Percentiles rank a stretch among this genome's conserved stretches.
These are phyloP conservation scores for Candida nemodendra DNA, from an alignment of 805 yeast genomes.

Conservation along the genomic window DNA sequence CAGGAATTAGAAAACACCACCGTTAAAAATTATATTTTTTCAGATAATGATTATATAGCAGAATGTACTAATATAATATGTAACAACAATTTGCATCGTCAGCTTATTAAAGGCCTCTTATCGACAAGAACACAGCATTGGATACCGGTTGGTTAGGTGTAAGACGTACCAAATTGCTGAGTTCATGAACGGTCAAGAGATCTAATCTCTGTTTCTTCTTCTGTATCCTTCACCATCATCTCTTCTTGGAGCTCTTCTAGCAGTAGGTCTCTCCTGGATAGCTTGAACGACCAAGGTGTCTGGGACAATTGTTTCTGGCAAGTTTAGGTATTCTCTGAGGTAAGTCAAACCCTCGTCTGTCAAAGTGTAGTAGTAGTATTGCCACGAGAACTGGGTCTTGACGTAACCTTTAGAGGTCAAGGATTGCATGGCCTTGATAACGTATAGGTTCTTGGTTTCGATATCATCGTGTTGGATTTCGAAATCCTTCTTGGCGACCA, in stretches of 20 bases:
- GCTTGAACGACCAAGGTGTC: constrained; percentile 95
- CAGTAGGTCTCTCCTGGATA: constrained; percentile 68
- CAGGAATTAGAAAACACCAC: constrained; percentile 7
- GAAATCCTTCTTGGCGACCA: constrained; percentile 99
- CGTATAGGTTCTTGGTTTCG: constrained; percentile 96
- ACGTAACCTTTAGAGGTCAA: constrained; percentile 98
- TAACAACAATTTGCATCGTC: constrained; percentile 7
- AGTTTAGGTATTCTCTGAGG: constrained; percentile 96
- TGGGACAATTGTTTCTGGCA: constrained; percentile 98
- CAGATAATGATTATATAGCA: constrained; percentile 13
- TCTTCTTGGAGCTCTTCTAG: constrained; percentile 52
- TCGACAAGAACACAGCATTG: constrained; percentile 5
- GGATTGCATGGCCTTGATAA: constrained; percentile 98
- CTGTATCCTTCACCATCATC: constrained; percentile 53
- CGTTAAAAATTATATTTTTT: constrained; percentile 11
- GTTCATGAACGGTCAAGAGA: constrained; percentile 8
- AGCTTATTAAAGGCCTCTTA: constrained; percentile 4
- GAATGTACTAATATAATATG: constrained; percentile 7
- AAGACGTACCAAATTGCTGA: constrained; percentile 2
- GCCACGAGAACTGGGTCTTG: constrained; percentile 99
- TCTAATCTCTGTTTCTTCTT: constrained; percentile 52
- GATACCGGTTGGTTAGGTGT: constrained; percentile 8
- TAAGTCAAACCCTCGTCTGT: constrained; percentile 99
- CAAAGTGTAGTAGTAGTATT: constrained; percentile 99
- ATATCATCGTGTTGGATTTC: constrained; percentile 97